Conservation (phyloP, 176 grass and related monocot genomes). For the Poa pratensis region DNA sequence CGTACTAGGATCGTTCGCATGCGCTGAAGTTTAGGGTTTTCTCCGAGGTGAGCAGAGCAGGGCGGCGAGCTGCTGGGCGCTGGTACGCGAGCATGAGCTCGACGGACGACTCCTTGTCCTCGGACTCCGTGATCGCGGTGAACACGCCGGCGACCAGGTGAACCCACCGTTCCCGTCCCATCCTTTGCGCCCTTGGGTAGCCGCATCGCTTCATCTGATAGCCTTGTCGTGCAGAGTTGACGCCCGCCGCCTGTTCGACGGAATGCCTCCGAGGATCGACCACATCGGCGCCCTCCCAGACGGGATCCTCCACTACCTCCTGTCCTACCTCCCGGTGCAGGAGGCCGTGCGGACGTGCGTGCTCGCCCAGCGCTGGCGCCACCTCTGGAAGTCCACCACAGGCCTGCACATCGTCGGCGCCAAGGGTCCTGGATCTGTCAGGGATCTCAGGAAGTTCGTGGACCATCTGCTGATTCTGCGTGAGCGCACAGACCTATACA, state of each 20-base stretch:
- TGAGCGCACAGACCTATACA: too few relatives aligned
- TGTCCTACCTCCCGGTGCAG: background rate
- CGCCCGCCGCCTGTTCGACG: background rate
- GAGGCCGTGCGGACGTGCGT: conserved; percentile 1
- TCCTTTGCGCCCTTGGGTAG: background rate
- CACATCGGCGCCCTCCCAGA: background rate
- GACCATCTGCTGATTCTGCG: too few relatives aligned
- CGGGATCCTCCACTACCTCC: conserved; percentile 1
- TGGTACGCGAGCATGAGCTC: background rate
- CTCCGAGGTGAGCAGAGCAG: background rate
- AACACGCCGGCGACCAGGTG: background rate
- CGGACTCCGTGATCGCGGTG: background rate
- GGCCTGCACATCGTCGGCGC: background rate
- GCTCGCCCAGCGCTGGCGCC: background rate
- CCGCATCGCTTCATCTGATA: background rate
- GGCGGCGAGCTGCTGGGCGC: background rate
- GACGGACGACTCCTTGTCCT: background rate
- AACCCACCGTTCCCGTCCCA: background rate
- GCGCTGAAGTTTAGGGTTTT: background rate
- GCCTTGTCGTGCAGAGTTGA: background rate
- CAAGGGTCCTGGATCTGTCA: too few relatives aligned
- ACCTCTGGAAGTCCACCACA: conserved; percentile 5
- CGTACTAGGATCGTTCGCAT: background rate
- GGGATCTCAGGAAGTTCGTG: too few relatives aligned
- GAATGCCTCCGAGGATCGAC: background rate